Conservation (phyloP, 2,329 filamentous ascomycete species). For the Monosporascus ibericus region DNA sequence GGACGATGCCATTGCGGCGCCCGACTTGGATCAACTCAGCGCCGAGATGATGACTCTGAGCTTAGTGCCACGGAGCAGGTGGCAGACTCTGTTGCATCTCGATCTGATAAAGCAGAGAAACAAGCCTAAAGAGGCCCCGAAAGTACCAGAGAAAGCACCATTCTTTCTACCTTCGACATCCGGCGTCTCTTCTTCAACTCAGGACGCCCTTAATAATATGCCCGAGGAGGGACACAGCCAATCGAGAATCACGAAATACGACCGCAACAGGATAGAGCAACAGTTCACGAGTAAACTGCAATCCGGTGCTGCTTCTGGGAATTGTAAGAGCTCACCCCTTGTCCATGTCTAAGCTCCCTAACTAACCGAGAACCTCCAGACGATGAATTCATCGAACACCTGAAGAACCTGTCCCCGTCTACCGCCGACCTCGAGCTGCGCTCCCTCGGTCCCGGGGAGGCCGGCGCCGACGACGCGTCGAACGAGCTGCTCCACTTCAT, state of each 20-base stretch:
- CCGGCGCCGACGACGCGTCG: conserved; percentile 33
- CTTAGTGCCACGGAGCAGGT: conserved; percentile 80
- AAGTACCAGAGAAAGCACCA: conserved; percentile 86
- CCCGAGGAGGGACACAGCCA: conserved; percentile 22
- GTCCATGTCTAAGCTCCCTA: neutral
- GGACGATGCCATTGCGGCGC: conserved; percentile 48
- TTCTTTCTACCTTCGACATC: conserved; percentile 81
- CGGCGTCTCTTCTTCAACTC: conserved; percentile 17
- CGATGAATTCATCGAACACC: conserved; percentile 64
- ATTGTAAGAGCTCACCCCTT: conserved; percentile 46
- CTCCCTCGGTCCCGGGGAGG: conserved; percentile 53
- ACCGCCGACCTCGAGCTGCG: conserved; percentile 88
- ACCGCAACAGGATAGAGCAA: conserved; percentile 51
- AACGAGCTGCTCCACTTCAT: conserved; percentile 79
- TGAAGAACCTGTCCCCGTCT: conserved; percentile 76
- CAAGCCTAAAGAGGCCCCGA: conserved; percentile 86
- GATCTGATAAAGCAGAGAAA: conserved; percentile 91
- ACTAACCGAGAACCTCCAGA: conserved; percentile 33
- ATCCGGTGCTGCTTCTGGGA: conserved; percentile 43
- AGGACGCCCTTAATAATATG: conserved; percentile 20
- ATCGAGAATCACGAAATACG: conserved; percentile 65
- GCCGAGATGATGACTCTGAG: conserved; percentile 81
- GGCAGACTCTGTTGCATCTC: conserved; percentile 90
- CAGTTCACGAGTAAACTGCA: conserved; percentile 53
- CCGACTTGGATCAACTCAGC: conserved; percentile 69